Conservation (phyloP, 129 eudicot genomes). For the Deinandra increscens region DNA sequence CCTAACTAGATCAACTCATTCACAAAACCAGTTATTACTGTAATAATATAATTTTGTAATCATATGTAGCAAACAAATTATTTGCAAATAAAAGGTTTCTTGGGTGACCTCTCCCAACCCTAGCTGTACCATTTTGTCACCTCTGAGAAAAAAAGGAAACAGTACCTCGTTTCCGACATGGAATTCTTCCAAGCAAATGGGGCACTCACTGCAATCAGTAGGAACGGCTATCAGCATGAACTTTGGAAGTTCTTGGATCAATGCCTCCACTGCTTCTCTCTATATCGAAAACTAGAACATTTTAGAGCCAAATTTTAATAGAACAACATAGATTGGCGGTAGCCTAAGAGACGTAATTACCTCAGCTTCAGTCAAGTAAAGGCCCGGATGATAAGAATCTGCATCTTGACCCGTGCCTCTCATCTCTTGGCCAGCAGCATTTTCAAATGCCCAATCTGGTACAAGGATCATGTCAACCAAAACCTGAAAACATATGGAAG, state of each 20-base stretch:
- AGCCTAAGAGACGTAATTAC: slow-evolving; percentile 28
- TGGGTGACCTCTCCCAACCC: not conserved
- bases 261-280: slow-evolving; percentile 98
- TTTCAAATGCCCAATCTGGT: slow-evolving; percentile 88
- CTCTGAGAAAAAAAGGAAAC: not conserved
- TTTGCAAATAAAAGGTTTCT: not conserved
- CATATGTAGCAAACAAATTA: not conserved
- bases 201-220: slow-evolving; percentile 91
- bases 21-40: not conserved
- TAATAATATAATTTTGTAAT: not conserved
- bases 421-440: slow-evolving; percentile 91
- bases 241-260: slow-evolving; percentile 92
- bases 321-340: not conserved
- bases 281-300: slow-evolving; percentile 22
- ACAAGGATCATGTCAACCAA: slow-evolving; percentile 83
- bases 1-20: not conserved
- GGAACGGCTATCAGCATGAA: slow-evolving; percentile 91
- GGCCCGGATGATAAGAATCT: slow-evolving; percentile 77
- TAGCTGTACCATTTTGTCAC: not conserved
- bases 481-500: slow-evolving; percentile 39
- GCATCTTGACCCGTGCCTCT: slow-evolving; percentile 93
- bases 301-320: not conserved
- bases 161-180: slow-evolving; percentile 86
- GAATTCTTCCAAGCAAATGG: slow-evolving; percentile 90
- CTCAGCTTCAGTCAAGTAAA: slow-evolving; percentile 86